phyloP scores from a whole-genome alignment of 495 filamentous ascomycete genomes.

The Massariosphaeria phaeospora region DNA sequence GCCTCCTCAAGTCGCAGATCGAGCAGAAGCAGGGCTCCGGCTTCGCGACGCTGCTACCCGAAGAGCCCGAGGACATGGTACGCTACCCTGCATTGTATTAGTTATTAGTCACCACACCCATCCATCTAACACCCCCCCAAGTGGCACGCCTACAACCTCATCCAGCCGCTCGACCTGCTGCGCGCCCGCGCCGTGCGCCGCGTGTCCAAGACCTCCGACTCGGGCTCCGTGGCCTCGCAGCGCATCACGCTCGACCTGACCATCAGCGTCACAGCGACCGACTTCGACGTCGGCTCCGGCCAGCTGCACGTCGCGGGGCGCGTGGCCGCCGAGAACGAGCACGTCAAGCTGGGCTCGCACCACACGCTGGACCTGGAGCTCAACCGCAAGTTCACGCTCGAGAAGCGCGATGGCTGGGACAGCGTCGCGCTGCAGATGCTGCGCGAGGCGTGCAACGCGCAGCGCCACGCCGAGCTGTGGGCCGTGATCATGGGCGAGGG shows the following conservation, averaged over 20 bases:
- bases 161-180: slow-evolving; percentile 71
- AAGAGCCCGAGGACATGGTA: slow-evolving; percentile 96
- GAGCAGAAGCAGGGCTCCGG: slow-evolving; percentile 68
- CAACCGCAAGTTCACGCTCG: slow-evolving; percentile 78
- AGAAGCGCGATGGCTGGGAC: slow-evolving; percentile 76
- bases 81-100: too few relatives aligned
- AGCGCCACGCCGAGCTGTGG: slow-evolving; percentile 65
- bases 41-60: slow-evolving; percentile 72
- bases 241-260: slow-evolving; percentile 74
- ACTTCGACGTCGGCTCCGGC: slow-evolving; percentile 82
- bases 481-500: slow-evolving; percentile 96
- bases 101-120: too few relatives aligned
- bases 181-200: slow-evolving; percentile 79
- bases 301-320: slow-evolving; percentile 80
- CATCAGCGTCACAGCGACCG: slow-evolving; percentile 74
- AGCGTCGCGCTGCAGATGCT: slow-evolving; percentile 76
- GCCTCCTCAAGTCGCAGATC: slow-evolving; percentile 66
- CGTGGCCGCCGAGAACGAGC: slow-evolving; percentile 76
- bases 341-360: slow-evolving; percentile 75
- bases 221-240: slow-evolving; percentile 67
- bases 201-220: slow-evolving; percentile 57
- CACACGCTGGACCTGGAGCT: slow-evolving; percentile 91
- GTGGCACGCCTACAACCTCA: slow-evolving; percentile 98
- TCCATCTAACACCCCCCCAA: too few relatives aligned
- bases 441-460: slow-evolving; percentile 70